Conservation (phyloP, 345 rosid genomes). For the Raphanus raphanistrum region DNA sequence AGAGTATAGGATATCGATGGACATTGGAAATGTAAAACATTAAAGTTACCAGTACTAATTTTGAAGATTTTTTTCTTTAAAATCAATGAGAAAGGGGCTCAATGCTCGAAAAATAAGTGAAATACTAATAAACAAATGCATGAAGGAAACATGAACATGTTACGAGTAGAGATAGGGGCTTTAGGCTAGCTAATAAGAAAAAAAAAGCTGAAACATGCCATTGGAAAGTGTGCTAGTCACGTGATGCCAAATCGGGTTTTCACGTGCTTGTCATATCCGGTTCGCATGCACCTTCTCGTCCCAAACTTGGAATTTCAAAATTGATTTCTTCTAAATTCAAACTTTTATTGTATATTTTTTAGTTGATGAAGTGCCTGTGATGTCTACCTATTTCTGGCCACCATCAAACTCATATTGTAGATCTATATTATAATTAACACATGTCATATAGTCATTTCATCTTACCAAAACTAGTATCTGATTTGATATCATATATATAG, state of each 20-base stretch:
- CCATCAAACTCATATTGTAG: background rate
- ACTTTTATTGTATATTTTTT: background rate
- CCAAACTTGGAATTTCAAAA: slow-evolving; percentile 16
- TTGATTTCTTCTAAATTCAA: background rate
- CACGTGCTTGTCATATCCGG: slow-evolving; percentile 32
- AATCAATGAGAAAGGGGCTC: background rate
- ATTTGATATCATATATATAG: background rate
- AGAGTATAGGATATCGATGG: background rate
- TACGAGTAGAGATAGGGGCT: background rate
- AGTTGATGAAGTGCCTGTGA: background rate
- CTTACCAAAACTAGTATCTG: background rate
- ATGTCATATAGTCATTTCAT: background rate
- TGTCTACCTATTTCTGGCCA: slow-evolving; percentile 19
- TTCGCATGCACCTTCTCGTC: slow-evolving; percentile 32
- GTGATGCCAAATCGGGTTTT: slow-evolving; percentile 29
- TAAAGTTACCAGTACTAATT: background rate
- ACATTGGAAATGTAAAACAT: background rate
- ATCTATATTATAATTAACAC: background rate
- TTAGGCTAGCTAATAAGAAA: background rate
- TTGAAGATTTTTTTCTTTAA: background rate
- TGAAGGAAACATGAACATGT: slow-evolving; percentile 34
- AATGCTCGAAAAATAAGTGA: slow-evolving; percentile 10
- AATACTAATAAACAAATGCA: slow-evolving; percentile 21
- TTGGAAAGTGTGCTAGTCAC: slow-evolving; percentile 33
- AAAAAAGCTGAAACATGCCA: slow-evolving; percentile 57